These are phyloP conservation scores for Polygonum aviculare DNA, from an alignment of 148 eudicot genomes.

Conservation along the genomic window DNA sequence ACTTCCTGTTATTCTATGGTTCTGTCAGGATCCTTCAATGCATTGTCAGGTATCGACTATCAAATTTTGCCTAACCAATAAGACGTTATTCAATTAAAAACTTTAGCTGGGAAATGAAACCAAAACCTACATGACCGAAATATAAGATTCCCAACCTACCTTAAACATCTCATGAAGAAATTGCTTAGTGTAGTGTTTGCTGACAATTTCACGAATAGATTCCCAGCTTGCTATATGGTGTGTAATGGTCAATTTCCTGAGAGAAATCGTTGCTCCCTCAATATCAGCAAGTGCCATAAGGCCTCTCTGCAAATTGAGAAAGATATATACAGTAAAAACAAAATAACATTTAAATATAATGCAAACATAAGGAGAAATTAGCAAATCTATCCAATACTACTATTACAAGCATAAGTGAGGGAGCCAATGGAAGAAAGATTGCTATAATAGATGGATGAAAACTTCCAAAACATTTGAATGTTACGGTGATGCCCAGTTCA, in stretches of 20 bases:
- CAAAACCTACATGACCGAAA: neutral
- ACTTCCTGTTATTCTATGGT: neutral
- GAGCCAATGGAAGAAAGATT: neutral
- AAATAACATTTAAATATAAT: neutral
- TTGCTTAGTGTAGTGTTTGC: slow-evolving; percentile 76
- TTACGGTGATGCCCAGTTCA: neutral
- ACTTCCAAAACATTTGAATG: neutral
- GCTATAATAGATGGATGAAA: neutral
- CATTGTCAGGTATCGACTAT: neutral
- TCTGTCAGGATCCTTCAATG: neutral
- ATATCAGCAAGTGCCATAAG: slow-evolving; percentile 95
- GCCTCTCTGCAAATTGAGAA: slow-evolving; percentile 51
- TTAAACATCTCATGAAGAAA: slow-evolving; percentile 95
- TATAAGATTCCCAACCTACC: slow-evolving; percentile 24
- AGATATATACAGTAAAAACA: slow-evolving; percentile 5
- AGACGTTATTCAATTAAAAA: neutral
- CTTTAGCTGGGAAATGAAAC: neutral
- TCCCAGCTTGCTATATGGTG: slow-evolving; percentile 98
- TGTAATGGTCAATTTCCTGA: slow-evolving; percentile 49
- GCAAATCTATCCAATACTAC: neutral
- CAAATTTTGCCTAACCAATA: neutral
- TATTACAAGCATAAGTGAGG: neutral
- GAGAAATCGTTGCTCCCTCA: slow-evolving; percentile 84
- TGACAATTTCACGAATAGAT: slow-evolving; percentile 70
- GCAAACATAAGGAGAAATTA: neutral